Evolutionary conservation across 78 protist species (phyloP).

Genomic region (Dictyostelium intermedium): DNA sequence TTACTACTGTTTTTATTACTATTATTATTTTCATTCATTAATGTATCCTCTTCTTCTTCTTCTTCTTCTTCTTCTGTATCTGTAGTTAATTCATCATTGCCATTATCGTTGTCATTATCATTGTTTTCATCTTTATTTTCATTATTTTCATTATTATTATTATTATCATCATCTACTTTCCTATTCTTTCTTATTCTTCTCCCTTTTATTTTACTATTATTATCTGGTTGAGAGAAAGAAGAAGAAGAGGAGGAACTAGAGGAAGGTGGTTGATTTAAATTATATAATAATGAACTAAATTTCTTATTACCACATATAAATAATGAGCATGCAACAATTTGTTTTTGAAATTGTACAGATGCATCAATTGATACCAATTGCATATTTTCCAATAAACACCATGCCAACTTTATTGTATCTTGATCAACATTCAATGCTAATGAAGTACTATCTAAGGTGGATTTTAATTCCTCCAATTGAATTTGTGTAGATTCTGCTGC

Average conservation of each 20-base stretch:
- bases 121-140: no score
- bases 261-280: not conserved
- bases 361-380: constrained; percentile 32
- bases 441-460: not conserved
- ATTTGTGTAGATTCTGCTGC: constrained; percentile 33
- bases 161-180: no score
- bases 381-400: constrained; percentile 22
- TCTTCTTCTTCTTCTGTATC: not conserved
- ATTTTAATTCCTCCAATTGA: not conserved
- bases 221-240: not conserved
- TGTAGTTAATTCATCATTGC: not conserved
- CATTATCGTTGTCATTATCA: not conserved
- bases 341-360: constrained; percentile 18
- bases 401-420: constrained; percentile 1
- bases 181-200: not conserved
- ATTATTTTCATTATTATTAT: not conserved
- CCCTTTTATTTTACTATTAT: not conserved
- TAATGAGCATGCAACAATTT: constrained; percentile 12
- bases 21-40: not conserved
- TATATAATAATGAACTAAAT: constrained; percentile 21
- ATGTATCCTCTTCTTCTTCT: not conserved
- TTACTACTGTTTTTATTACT: not conserved
- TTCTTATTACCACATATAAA: constrained; percentile 52
- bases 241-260: not conserved
- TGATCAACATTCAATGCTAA: constrained; percentile 37